phyloP scores from a whole-genome alignment of 1,284 basidiomycete genomes.

The Irpex lacteus region DNA sequence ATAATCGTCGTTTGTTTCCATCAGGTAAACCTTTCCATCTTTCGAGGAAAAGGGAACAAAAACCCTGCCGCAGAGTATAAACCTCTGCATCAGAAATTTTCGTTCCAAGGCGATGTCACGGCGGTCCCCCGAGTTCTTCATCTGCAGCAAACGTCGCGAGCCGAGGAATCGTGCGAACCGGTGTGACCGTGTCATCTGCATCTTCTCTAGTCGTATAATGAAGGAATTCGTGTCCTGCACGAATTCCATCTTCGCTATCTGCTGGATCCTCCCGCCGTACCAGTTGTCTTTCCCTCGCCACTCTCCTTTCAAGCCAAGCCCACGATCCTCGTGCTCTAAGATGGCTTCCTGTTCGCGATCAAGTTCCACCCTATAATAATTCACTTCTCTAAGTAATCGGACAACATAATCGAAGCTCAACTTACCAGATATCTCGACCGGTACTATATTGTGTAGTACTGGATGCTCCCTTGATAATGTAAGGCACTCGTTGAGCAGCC shows the following conservation, averaged over 20 bases:
- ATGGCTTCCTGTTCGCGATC: constrained; percentile 67
- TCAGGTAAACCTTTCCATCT: constrained; percentile 54
- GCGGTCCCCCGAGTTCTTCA: constrained; percentile 44
- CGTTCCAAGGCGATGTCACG: constrained; percentile 31
- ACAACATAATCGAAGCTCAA: background rate
- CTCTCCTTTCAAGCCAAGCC: constrained; percentile 56
- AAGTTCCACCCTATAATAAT: constrained; percentile 50
- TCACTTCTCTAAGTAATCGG: background rate
- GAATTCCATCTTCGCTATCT: constrained; percentile 37
- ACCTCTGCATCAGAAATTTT: constrained; percentile 42
- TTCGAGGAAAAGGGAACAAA: constrained; percentile 61
- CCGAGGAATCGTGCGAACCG: constrained; percentile 61
- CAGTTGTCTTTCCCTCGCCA: constrained; percentile 51
- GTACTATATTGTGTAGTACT: background rate
- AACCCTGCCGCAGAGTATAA: constrained; percentile 60
- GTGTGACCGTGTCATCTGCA: constrained; percentile 59
- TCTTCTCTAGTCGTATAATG: constrained; percentile 45
- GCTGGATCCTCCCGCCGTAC: constrained; percentile 69
- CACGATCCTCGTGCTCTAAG: constrained; percentile 48
- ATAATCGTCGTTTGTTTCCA: constrained; percentile 52
- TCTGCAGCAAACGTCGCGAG: constrained; percentile 58
- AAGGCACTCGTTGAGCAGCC: constrained; percentile 39
- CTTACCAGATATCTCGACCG: constrained; percentile 17
- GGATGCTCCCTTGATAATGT: constrained; percentile 25
- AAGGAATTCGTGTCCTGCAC: constrained; percentile 19